Base-by-base conservation (phyloP, 2,329 filamentous ascomycete genomes). In the Diaporthe longicolla region DNA sequence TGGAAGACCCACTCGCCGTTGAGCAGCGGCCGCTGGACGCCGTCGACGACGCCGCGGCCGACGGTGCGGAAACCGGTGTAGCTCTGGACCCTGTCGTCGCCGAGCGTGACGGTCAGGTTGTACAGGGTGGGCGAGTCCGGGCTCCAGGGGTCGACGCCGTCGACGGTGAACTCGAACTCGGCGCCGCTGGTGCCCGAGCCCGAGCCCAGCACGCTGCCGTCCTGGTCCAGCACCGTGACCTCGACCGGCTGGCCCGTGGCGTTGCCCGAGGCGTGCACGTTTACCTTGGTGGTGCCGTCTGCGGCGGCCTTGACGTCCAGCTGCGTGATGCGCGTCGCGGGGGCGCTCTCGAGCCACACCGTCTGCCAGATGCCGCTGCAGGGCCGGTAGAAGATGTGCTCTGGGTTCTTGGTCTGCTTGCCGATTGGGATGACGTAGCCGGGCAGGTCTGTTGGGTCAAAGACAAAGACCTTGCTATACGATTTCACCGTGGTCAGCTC, bases 311-410 rank as follows among this genome's bases (percentile, higher is more conserved):
- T 81, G 21, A 94, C 78, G 75, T 93, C 89, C 2, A 94, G 82
- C 54, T 88, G 84, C 0, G 87, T 88, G 71, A 94, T 88, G 77
- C 91, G 84, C 66, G 88, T 86, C 0, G 82, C 76, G 0, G 92
- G 89, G 0, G 88, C 90, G n/a, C 88, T 85, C 79, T 93, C 90
- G 2, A 94, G 83, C 92, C 92, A 94, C 0, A 94, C 92, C 24
- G 87, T 88, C 79, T 94, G 92, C 93, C 93, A 94, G 76, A 94
- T 94, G 7, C 93, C 93, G 45, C 90, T 92, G 79, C 92, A 94
- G 0, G 93, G 90, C 0, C 90, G 90, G 80, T 94, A 94, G 80
- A 93, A 94, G 74, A 94, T 94, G 77, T 91, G 89, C 15, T 85
- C 87, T 0, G 88, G 89, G 0, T 81, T 82, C 0, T 87, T 79